Evolutionary conservation across 116 monocot genomes (phyloP).

Genomic region (Trichopus zeylanicus): DNA sequence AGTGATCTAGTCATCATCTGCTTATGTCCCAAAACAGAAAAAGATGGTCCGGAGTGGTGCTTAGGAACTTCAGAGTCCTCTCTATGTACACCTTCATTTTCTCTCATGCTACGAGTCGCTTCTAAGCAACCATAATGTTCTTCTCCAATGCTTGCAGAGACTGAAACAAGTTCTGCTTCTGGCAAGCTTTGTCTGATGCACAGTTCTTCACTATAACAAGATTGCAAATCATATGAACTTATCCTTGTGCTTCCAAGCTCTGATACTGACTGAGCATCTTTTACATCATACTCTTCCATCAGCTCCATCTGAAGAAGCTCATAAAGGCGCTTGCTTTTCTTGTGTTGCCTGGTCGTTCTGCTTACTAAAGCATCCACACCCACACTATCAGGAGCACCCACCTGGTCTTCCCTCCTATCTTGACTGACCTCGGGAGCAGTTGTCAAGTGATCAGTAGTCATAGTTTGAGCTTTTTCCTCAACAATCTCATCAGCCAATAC

Average conservation of each 20-base stretch:
- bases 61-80: conserved; percentile 15
- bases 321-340: conserved; percentile 71
- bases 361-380: background rate
- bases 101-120: conserved; percentile 16
- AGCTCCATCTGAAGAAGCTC: conserved; percentile 93
- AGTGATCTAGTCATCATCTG: conserved; percentile 42
- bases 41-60: conserved; percentile 17
- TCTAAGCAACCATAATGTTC: conserved; percentile 21
- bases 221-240: conserved; percentile 19
- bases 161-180: conserved; percentile 14
- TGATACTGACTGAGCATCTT: conserved; percentile 18
- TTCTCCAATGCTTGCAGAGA: conserved; percentile 17
- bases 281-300: conserved; percentile 35
- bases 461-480: conserved; percentile 11
- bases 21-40: conserved; percentile 33
- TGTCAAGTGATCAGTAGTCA: background rate
- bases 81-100: conserved; percentile 29
- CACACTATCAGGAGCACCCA: background rate
- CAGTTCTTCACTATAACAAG: conserved; percentile 11
- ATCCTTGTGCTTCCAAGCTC: conserved; percentile 18
- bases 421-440: conserved; percentile 2
- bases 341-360: background rate
- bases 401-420: conserved; percentile 1
- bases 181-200: conserved; percentile 12
- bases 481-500: conserved; percentile 13